Evolutionary conservation across 129 eudicot genomes (phyloP).

Genomic region (Gnaphalium uliginosum): DNA sequence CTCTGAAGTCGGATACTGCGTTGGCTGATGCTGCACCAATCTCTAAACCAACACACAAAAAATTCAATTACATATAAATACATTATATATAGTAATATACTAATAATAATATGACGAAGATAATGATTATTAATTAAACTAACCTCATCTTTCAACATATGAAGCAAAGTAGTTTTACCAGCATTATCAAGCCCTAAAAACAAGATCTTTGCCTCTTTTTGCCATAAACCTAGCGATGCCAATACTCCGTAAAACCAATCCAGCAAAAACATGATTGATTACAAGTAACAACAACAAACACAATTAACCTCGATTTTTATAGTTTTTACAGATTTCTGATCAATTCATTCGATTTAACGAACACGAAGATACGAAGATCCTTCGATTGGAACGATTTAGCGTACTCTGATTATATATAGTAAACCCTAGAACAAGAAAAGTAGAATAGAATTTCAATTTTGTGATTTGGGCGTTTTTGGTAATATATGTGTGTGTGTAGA

Average conservation of each 20-base stretch:
- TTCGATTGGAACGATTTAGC: conserved; percentile 14
- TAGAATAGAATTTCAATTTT: not conserved
- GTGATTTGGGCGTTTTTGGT: conserved; percentile 8
- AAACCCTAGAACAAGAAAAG: conserved; percentile 45
- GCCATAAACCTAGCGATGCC: conserved; percentile 94
- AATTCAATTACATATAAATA: not conserved
- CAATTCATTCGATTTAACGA: conserved; percentile 30
- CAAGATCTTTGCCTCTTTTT: conserved; percentile 93
- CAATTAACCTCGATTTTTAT: conserved; percentile 22
- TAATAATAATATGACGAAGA: not conserved
- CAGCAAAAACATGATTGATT: conserved; percentile 62
- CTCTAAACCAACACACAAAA: conserved; percentile 42
- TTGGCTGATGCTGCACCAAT: conserved; percentile 82
- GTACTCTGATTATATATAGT: conserved; percentile 23
- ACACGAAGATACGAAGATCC: conserved; percentile 24
- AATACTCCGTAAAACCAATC: conserved; percentile 97
- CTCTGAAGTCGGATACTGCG: conserved; percentile 90
- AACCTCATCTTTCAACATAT: conserved; percentile 99
- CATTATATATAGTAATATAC: not conserved
- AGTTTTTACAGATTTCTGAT: not conserved
- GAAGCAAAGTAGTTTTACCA: conserved; percentile 93
- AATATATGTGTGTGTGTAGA: conserved; percentile 2
- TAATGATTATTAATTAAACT: not conserved
- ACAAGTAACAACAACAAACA: not conserved
- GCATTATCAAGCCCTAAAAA: conserved; percentile 97